Conservation (phyloP, 2,329 filamentous ascomycete genomes). For the Bipolaris gigantea region DNA sequence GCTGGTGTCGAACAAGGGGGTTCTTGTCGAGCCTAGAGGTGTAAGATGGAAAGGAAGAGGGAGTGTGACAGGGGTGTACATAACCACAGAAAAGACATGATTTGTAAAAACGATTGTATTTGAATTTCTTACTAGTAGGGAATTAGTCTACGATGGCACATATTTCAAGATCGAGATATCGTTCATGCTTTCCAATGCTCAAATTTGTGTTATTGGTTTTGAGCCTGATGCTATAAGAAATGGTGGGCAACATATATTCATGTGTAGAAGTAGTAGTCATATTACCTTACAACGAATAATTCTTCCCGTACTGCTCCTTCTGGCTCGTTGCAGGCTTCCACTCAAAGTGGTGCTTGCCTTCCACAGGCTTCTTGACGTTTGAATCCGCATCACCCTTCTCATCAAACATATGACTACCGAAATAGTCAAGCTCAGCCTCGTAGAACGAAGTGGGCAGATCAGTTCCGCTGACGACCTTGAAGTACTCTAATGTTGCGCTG, state of each 20-base stretch:
- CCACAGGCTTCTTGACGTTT: conserved; percentile 51
- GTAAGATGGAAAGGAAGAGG: not conserved
- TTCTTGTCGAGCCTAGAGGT: too few relatives aligned
- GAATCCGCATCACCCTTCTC: conserved; percentile 56
- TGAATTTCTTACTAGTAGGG: too few relatives aligned
- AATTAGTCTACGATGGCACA: not conserved
- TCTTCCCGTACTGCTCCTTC: conserved; percentile 24
- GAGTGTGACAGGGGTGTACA: not conserved
- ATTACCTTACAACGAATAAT: conserved; percentile 7
- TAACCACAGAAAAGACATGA: not conserved
- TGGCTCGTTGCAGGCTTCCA: conserved; percentile 54
- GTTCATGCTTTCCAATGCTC: not conserved
- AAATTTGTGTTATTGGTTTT: too few relatives aligned
- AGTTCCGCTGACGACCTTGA: conserved; percentile 64
- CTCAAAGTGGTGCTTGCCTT: conserved; percentile 65
- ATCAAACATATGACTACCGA: conserved; percentile 69
- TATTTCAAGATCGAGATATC: not conserved
- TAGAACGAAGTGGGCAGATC: conserved; percentile 68
- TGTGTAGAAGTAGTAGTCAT: not conserved
- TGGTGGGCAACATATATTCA: not conserved
- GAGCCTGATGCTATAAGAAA: not conserved
- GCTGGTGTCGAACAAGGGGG: not conserved
- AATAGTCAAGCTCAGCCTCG: conserved; percentile 72
- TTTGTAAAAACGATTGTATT: too few relatives aligned
- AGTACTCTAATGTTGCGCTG: conserved; percentile 65